Base-by-base conservation (phyloP, 2,329 filamentous ascomycete species). In the Fragosphaeria purpurea region DNA sequence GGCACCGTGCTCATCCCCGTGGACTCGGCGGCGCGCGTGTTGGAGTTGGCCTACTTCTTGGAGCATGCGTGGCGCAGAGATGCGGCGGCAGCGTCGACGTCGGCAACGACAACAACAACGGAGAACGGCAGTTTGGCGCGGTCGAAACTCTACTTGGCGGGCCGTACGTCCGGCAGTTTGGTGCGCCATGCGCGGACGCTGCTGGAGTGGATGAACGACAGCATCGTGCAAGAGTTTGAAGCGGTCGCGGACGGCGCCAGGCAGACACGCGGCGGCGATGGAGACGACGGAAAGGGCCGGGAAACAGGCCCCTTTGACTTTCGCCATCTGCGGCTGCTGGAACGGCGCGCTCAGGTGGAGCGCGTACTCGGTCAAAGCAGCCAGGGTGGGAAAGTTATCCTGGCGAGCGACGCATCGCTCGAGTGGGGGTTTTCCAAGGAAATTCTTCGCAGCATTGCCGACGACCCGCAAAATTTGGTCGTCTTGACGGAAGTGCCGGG, bases 151-250 rank as follows among this genome's bases (percentile, higher is more conserved):
- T 96, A 89, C 62, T 73, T 98, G 42, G 91, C 90, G 1, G 90
- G 89, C 40, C 84, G 83, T 53, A 95, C 88, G 54, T 86, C 88
- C 56, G 84, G 87, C 52, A 90, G 88, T 55, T 95, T 90, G 0
- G 86, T 97, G 75, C 79, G 88, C 48, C 88, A 96, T 58, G 87
- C 91, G 32, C 79, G 90, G 57, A 96, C 91, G 65, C 95, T 98
- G 87, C 73, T 98, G 35, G 93, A 98, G 63, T 98, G 93, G 93
- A 97, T 98, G 90, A 90, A 97, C 62, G 90, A 96, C 61, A 85
- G 83, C 52, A 94, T 98, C 53, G 85, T 95, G 41, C 83, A 89
- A 50, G 91, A 97, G 60, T 94, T 95, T 55, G 90, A 95, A 63
- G 82, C 84, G 11, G 74, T 82, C 45, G 77, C 75, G 2, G 77